Evolutionary conservation across 345 rosid species (phyloP).

Genomic region (Cardiospermum halicacabum): DNA sequence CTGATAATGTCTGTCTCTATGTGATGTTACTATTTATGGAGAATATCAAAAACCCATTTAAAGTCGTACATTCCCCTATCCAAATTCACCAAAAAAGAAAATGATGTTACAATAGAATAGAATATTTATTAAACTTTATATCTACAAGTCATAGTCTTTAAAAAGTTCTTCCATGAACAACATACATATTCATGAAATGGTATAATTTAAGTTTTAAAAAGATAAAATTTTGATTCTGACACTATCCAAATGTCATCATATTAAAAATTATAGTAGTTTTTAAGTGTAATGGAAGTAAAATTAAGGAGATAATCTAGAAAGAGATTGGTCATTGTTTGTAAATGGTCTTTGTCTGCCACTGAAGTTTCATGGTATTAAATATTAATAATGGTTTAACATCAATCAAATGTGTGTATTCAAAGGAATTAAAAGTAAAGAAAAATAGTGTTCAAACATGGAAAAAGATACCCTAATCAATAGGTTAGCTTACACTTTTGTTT

Average conservation of each 20-base stretch:
- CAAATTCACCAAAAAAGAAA: too few species aligned
- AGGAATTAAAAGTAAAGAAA: background rate
- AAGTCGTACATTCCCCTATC: too few species aligned
- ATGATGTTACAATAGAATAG: too few species aligned
- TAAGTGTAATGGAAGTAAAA: background rate
- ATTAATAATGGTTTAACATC: background rate
- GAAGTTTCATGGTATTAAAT: background rate
- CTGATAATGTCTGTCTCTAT: too few species aligned
- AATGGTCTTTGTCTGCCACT: slow-evolving; percentile 15
- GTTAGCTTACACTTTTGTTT: background rate
- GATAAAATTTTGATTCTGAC: too few species aligned
- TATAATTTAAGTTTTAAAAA: too few species aligned
- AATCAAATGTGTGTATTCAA: background rate
- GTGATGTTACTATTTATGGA: too few species aligned
- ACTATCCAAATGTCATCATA: too few species aligned
- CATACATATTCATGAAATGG: too few species aligned
- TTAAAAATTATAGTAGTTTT: too few species aligned
- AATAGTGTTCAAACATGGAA: background rate
- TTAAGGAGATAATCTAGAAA: background rate
- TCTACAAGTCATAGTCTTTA: background rate
- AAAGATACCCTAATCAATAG: background rate
- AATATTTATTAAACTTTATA: too few species aligned
- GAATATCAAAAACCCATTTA: too few species aligned
- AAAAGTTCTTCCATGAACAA: background rate
- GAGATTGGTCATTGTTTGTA: background rate